Conservation (phyloP, 352 stramenopile genomes). For the Phytopythium mirpurense region DNA sequence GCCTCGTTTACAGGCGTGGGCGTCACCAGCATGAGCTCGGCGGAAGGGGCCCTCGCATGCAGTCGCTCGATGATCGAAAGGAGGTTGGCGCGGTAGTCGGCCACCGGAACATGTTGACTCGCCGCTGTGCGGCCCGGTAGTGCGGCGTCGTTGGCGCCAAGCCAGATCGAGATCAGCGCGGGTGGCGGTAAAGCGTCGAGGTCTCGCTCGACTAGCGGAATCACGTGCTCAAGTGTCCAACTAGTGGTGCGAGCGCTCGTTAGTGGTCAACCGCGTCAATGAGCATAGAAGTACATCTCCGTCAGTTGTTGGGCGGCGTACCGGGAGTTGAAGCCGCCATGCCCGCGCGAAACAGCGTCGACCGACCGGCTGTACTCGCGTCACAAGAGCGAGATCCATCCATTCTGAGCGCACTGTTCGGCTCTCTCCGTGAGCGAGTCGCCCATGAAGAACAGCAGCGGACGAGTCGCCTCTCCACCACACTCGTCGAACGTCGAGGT, state of each 20-base stretch:
- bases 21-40: constrained; percentile 37
- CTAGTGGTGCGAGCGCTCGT: too few relatives aligned
- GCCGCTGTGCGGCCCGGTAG: constrained; percentile 19
- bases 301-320: constrained; percentile 3
- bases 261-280: too few relatives aligned
- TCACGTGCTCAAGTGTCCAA: constrained; percentile 29
- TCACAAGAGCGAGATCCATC: constrained; percentile 34
- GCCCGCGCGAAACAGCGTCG: constrained; percentile 34
- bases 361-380: constrained; percentile 29
- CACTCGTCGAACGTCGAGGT: too few relatives aligned
- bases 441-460: constrained; percentile 17
- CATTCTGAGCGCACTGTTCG: constrained; percentile 16
- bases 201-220: constrained; percentile 36
- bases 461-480: neutral
- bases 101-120: constrained; percentile 35
- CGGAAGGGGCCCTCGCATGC: constrained; percentile 11
- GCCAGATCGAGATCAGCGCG: constrained; percentile 42
- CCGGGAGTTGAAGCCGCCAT: constrained; percentile 34
- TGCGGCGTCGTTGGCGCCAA: constrained; percentile 59
- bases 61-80: constrained; percentile 21
- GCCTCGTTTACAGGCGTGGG: constrained; percentile 34
- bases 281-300: neutral
- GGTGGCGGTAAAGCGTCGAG: constrained; percentile 16
- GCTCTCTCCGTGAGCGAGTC: constrained; percentile 46
- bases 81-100: constrained; percentile 41